A percentile compares a stretch with the other conserved stretches of the same genome.
phyloP scores from a whole-genome alignment of 2,329 filamentous ascomycete species.

The Trichoderma lentiforme region DNA sequence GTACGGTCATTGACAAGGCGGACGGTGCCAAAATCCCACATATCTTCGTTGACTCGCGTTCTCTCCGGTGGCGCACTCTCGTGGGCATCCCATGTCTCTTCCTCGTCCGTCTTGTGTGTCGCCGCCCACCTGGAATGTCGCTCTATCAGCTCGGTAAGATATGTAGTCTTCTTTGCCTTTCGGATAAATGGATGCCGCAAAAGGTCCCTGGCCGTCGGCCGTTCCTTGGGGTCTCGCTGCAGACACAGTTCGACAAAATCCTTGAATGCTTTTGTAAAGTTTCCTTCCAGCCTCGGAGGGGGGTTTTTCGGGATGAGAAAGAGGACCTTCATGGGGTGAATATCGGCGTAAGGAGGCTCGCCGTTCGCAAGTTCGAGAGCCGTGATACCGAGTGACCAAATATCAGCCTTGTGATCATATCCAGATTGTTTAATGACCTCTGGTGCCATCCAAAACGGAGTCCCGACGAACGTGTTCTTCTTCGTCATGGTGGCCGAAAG shows the following conservation, averaged over 20 bases:
- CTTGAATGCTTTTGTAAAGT: constrained; percentile 79
- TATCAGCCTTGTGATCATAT: constrained; percentile 96
- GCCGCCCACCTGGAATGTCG: constrained; percentile 83
- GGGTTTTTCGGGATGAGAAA: constrained; percentile 96
- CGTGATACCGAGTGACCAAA: constrained; percentile 95
- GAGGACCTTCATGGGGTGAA: constrained; percentile 97
- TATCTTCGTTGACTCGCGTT: constrained; percentile 67
- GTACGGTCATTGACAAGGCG: constrained; percentile 70
- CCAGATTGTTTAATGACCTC: constrained; percentile 98
- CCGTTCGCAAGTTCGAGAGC: constrained; percentile 88
- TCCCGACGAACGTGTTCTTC: constrained; percentile 98
- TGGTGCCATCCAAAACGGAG: constrained; percentile 98
- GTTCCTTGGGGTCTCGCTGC: constrained; percentile 82
- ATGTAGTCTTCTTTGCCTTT: constrained; percentile 91
- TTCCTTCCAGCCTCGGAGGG: constrained; percentile 75
- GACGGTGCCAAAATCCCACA: constrained; percentile 98
- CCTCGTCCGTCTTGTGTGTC: constrained; percentile 68
- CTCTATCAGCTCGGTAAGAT: constrained; percentile 93
- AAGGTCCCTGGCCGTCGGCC: constrained; percentile 82
- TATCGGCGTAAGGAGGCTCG: constrained; percentile 91
- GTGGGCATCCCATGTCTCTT: constrained; percentile 57
- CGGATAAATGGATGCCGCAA: constrained; percentile 88
- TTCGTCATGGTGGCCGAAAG: constrained; percentile 98
- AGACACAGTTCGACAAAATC: constrained; percentile 82
- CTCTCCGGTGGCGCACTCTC: constrained; percentile 54